phyloP scores from a whole-genome alignment of 225 moss, liverwort and hornwort species.

The Sphagnum contortum region DNA sequence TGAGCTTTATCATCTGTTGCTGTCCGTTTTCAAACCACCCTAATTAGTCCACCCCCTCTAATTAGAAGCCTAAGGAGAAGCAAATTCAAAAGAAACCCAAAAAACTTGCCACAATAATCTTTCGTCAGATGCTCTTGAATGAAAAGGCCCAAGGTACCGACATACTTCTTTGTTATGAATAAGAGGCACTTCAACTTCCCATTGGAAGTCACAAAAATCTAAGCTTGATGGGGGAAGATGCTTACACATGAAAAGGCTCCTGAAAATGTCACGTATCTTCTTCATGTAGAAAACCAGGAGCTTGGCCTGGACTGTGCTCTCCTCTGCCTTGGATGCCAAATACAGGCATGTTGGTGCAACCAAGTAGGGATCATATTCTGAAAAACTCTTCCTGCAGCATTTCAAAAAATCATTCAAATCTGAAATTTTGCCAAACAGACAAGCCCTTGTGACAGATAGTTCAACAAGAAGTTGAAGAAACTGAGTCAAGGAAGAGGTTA shows the following conservation, averaged over 20 bases:
- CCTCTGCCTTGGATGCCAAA: slow-evolving; percentile 94
- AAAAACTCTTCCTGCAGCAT: slow-evolving; percentile 72
- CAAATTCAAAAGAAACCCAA: background rate
- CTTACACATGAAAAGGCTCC: slow-evolving; percentile 27
- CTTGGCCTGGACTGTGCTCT: slow-evolving; percentile 93
- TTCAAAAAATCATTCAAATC: too few species aligned
- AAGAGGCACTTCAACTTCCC: too few species aligned
- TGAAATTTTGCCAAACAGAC: too few species aligned
- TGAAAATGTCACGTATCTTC: slow-evolving; percentile 41
- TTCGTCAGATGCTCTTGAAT: too few species aligned
- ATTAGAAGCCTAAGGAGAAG: background rate
- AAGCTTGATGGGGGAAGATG: background rate
- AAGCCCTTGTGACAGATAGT: too few species aligned
- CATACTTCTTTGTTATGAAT: too few species aligned
- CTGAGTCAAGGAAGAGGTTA: background rate
- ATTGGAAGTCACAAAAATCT: too few species aligned
- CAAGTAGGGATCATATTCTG: slow-evolving; percentile 87
- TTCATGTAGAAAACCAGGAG: slow-evolving; percentile 59
- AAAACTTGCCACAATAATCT: too few species aligned
- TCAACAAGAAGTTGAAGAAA: too few species aligned
- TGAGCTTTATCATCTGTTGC: slow-evolving; percentile 78
- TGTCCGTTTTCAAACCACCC: slow-evolving; percentile 6
- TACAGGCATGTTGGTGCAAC: slow-evolving; percentile 98
- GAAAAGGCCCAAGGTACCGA: too few species aligned
- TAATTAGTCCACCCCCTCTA: background rate